Base-by-base conservation (phyloP, 2,329 filamentous ascomycete genomes). In the Trichoderma koningii region DNA sequence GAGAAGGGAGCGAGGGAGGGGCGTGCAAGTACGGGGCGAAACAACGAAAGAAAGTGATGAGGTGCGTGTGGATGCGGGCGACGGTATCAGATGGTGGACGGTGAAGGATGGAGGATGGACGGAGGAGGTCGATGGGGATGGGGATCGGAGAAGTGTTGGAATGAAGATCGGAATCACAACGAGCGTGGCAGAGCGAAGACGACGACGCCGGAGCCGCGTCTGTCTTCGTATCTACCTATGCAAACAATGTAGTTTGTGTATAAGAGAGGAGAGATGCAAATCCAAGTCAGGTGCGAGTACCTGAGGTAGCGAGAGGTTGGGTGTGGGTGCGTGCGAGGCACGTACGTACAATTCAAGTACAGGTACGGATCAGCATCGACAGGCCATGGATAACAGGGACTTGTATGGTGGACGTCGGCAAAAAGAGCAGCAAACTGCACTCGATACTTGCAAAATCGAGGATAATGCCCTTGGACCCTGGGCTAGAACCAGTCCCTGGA, bases 1-100 rank as follows among this genome's bases (percentile, higher is more conserved):
- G 63, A 60, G 55, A 57, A 60, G 55, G 45, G 60, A 47, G 48
- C 41, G 51, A 21, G 51, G 45, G 53, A 60, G 55, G 63, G 55
- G 63, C 41, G 63, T 59, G 21, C 48, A 21, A 42, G 59, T 44
- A 52, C 26, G 23, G 28, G 45, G 38, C 30, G 12, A 38, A 38
- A 14, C 34, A 57, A 34, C 30, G 30, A 34, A 34, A 34, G 7
- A 34, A 28, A 44, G 52, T 23, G 21, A 23, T 23, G 21, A 23
- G 21, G 21, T 50, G 44, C 53, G 55, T 53, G 55, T 48, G 63
- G 21, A 63, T 47, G 30, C 42, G 38, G 38, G 56, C 21, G 41
- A 30, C 12, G 44, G 26, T 47, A 21, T 41, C 14, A 12, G 41
- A 30, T 34, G 19, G 45, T 23, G 14, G 26, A 51, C 28, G 45